Evolutionary conservation across 345 rosid genomes (phyloP).

Genomic region (Cardamine chenopodiifolia): DNA sequence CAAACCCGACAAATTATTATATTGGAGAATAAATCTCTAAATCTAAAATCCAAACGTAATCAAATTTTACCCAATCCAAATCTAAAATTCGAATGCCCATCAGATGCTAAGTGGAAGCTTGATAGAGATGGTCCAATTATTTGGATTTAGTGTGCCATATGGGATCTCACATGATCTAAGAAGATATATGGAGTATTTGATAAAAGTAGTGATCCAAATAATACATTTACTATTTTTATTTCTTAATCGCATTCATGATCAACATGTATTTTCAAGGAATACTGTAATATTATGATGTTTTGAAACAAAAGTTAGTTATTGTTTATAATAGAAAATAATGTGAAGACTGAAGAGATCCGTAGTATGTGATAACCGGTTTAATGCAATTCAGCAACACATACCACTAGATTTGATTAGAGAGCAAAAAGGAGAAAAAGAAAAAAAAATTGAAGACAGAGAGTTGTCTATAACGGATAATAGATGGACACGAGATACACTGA

Average conservation of each 20-base stretch:
- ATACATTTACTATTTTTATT: not conserved
- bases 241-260: not conserved
- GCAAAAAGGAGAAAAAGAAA: too few species aligned
- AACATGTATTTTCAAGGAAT: not conserved
- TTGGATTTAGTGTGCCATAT: not conserved
- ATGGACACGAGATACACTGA: too few species aligned
- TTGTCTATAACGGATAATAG: not conserved
- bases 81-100: too few species aligned
- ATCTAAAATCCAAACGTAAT: too few species aligned
- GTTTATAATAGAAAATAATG: too few species aligned
- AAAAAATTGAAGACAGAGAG: not conserved
- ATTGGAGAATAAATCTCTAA: too few species aligned
- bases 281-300: not conserved
- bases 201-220: not conserved
- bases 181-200: not conserved
- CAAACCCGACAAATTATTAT: too few species aligned
- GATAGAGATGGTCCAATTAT: not conserved
- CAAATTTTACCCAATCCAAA: too few species aligned
- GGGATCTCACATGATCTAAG: not conserved
- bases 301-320: not conserved
- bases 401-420: not conserved
- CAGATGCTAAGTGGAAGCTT: too few species aligned
- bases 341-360: not conserved
- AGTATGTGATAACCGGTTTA: not conserved
- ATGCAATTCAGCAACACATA: not conserved